These are phyloP conservation scores for Recurvomyces mirabilis DNA, from an alignment of 495 filamentous ascomycete genomes.

Conservation along the genomic window DNA sequence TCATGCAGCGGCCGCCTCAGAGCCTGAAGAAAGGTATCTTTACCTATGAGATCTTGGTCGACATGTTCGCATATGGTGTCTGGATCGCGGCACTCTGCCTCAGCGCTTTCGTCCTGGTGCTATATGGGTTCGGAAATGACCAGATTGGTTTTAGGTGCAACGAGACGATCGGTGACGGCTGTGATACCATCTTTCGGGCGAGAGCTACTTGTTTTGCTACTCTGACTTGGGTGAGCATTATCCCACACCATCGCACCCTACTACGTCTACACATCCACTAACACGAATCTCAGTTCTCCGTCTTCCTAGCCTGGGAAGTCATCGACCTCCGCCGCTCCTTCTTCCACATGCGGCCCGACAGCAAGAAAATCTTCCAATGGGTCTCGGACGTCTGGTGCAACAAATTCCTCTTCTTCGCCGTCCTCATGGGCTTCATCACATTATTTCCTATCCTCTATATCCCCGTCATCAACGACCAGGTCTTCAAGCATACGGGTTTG, in stretches of 20 bases:
- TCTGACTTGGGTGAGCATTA: conserved; percentile 49
- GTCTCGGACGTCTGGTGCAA: conserved; percentile 54
- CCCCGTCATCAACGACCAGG: conserved; percentile 51
- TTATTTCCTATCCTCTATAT: conserved; percentile 68
- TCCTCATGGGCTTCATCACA: conserved; percentile 52
- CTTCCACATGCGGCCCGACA: conserved; percentile 45
- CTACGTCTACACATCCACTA: not conserved
- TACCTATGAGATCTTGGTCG: conserved; percentile 53
- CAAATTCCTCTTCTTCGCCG: conserved; percentile 62
- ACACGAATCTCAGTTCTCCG: conserved; percentile 34
- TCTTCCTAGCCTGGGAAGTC: conserved; percentile 47
- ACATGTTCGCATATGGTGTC: conserved; percentile 64
- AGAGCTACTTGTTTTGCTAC: conserved; percentile 67
- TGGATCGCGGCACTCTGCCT: conserved; percentile 59
- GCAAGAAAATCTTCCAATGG: conserved; percentile 38
- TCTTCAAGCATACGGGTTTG: conserved; percentile 68
- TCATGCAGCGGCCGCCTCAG: conserved; percentile 63
- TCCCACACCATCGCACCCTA: not conserved
- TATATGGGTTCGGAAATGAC: conserved; percentile 54
- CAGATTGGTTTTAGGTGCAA: conserved; percentile 58
- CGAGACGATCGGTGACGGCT: conserved; percentile 40
- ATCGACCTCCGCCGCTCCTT: conserved; percentile 25
- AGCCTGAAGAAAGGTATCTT: conserved; percentile 57
- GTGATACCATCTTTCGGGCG: conserved; percentile 59
- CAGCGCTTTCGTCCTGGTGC: conserved; percentile 54